These are phyloP conservation scores for Berberis vulgaris DNA, from an alignment of 164 flowering plant species.

Conservation along the genomic window DNA sequence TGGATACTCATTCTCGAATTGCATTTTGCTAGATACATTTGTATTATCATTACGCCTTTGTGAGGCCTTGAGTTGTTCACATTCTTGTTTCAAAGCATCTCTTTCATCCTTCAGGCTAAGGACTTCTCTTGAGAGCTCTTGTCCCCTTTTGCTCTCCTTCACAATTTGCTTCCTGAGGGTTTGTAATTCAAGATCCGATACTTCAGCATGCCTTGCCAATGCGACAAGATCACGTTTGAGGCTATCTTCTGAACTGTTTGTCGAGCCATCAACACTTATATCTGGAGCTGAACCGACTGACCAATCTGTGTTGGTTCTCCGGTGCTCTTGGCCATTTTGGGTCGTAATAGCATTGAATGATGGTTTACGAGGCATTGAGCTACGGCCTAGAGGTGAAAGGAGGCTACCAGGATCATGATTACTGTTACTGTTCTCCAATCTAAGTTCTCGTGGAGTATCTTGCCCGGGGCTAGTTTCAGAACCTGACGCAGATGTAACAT, in stretches of 20 bases:
- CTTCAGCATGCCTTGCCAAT: conserved; percentile 60
- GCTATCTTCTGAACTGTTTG: neutral
- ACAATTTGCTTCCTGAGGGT: conserved; percentile 82
- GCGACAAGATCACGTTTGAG: conserved; percentile 46
- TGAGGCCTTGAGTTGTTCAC: conserved; percentile 45
- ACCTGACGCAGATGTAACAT: conserved; percentile 49
- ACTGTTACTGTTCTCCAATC: conserved; percentile 18
- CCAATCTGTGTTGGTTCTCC: neutral
- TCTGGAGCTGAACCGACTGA: neutral
- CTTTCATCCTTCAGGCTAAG: conserved; percentile 60
- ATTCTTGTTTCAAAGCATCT: conserved; percentile 55
- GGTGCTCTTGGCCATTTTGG: neutral
- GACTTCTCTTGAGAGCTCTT: conserved; percentile 66
- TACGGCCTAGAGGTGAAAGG: neutral
- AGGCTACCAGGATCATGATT: conserved; percentile 22
- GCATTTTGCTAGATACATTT: conserved; percentile 29
- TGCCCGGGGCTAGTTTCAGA: conserved; percentile 66
- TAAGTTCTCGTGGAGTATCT: conserved; percentile 48
- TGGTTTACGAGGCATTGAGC: conserved; percentile 9
- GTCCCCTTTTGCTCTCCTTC: conserved; percentile 75
- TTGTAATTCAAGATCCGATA: conserved; percentile 78
- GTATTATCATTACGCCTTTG: conserved; percentile 25
- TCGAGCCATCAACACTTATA: neutral
- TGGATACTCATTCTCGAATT: conserved; percentile 40
- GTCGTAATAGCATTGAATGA: neutral